Base-by-base conservation (phyloP, 192 early-diverging fungal species). In the Anaeromyces robustus region DNA sequence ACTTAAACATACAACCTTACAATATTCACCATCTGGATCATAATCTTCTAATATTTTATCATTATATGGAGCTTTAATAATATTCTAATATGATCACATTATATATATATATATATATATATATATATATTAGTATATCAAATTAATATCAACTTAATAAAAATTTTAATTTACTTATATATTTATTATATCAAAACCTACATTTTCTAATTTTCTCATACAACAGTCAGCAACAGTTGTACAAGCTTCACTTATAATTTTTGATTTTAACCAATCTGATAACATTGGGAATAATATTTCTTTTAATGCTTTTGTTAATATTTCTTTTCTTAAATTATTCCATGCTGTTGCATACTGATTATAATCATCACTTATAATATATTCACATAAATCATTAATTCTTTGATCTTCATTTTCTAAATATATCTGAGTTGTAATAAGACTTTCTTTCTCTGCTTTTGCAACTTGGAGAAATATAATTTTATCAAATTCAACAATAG, bases 251-350 rank as follows among this genome's bases (percentile, higher is more conserved):
- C 85, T 83, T 16, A 87, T 88, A 83, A 96, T 83, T 80, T 90
- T 91, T 79, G 96, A 93, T 34, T 90, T 91, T 26, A 94, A 85
- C 85, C 92, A 92, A 82, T 93, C 93, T 39, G 90, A 92, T 80
- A 93, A 90, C 77, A 90, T 83, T 26, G 92, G 93, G 59, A 93
- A 90, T 37, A 96, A 81, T 19, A 93, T 86, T 3, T 95, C 92
- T 32, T 86, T 85, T 39, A 92, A 82, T 0, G 93, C 91, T 12
- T 83, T 81, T 18, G 87, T 84, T 77, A 94, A 80, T 30, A 94
- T 89, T 29, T 92, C 87, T 37, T 86, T 80, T n/a, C 95, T 91
- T 81, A 94, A 83, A 0, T 85, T 80, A 81, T 97, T 95, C 97
- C 97, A 98, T 34, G 86, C 86, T 31, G 89, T 84, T 9, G 92